Evolutionary conservation across 176 grass and related monocot genomes (phyloP).

Genomic region (Bonia amplexicaulis): DNA sequence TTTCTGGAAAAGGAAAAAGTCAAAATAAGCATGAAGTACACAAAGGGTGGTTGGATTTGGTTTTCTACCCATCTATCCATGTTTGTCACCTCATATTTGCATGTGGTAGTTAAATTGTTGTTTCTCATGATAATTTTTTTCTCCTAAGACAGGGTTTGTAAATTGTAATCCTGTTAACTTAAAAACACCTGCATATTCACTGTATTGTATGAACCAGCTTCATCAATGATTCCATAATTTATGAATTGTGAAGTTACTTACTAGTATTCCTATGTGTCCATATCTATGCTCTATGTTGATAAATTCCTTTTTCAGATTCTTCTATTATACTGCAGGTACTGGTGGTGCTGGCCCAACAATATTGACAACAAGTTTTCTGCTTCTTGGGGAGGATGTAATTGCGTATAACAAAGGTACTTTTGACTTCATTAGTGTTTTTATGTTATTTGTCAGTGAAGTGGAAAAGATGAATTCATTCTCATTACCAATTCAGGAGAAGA

Average conservation of each 20-base stretch:
- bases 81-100: not conserved
- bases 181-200: not conserved
- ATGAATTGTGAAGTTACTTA: not conserved
- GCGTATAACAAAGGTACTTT: conserved; percentile 83
- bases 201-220: not conserved
- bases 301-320: conserved; percentile 83
- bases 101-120: not conserved
- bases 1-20: not conserved
- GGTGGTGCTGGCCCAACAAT: conserved; percentile 93
- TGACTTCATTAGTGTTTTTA: not conserved
- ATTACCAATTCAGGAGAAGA: conserved; percentile 60
- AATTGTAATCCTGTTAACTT: not conserved
- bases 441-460: not conserved
- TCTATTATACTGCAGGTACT: conserved; percentile 92
- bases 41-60: not conserved
- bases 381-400: conserved; percentile 95
- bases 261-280: not conserved
- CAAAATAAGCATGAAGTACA: not conserved
- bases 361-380: conserved; percentile 81
- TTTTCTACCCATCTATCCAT: not conserved
- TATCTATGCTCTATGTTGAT: conserved; percentile 24
- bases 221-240: not conserved
- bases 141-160: not conserved
- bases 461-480: conserved; percentile 1
- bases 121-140: not conserved